These are phyloP conservation scores for Aspergillus ruber DNA, from an alignment of 2,329 filamentous ascomycete genomes.

Conservation along the genomic window DNA sequence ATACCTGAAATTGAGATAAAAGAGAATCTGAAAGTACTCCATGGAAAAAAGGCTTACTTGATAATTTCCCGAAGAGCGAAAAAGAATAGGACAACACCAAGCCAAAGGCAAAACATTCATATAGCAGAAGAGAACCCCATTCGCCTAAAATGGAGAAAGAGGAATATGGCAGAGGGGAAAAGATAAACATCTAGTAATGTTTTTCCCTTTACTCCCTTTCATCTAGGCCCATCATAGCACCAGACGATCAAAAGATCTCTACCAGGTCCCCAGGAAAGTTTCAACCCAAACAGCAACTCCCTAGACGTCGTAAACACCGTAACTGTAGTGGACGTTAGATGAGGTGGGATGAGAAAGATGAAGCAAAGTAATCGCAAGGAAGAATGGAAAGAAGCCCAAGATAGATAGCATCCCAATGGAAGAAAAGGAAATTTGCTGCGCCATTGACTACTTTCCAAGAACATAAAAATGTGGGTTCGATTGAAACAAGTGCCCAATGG, in stretches of 20 bases:
- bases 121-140: slow-evolving; percentile 19
- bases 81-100: not conserved
- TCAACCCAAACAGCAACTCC: slow-evolving; percentile 22
- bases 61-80: not conserved
- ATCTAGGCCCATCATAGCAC: slow-evolving; percentile 13
- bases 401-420: not conserved
- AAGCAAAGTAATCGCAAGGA: slow-evolving; percentile 12
- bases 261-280: slow-evolving; percentile 13
- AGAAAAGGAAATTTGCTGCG: slow-evolving; percentile 10
- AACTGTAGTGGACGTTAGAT: slow-evolving; percentile 19
- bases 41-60: not conserved
- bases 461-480: slow-evolving; percentile 14
- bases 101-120: slow-evolving; percentile 23
- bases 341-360: slow-evolving; percentile 21
- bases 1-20: no score
- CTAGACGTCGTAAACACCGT: slow-evolving; percentile 11
- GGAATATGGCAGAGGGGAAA: slow-evolving; percentile 8
- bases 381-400: slow-evolving; percentile 15
- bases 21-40: no score
- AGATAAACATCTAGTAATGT: slow-evolving; percentile 9
- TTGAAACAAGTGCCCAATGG: slow-evolving; percentile 13
- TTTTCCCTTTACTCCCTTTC: slow-evolving; percentile 8
- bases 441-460: slow-evolving; percentile 25
- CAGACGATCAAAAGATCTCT: slow-evolving; percentile 4
- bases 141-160: slow-evolving; percentile 18